Evolutionary conservation across 148 eudicot genomes (phyloP).

Genomic region (Dianthus caryophyllus): DNA sequence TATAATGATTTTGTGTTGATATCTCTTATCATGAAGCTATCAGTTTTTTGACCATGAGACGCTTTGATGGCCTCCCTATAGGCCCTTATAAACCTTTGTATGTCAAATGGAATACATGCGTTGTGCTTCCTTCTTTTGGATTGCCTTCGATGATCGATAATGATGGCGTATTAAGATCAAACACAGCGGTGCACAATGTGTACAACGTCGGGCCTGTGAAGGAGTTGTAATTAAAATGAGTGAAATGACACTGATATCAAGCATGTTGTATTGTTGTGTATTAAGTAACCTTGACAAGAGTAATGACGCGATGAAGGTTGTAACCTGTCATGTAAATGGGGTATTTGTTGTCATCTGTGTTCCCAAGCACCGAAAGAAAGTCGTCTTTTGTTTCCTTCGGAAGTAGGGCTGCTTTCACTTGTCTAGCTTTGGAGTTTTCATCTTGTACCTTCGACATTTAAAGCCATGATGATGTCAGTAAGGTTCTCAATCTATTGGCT

Average conservation of each 20-base stretch:
- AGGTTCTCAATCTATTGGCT: neutral
- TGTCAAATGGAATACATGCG: conserved; percentile 36
- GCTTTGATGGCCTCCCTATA: conserved; percentile 62
- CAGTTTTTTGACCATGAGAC: conserved; percentile 53
- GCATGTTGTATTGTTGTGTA: no score
- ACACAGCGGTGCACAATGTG: conserved; percentile 68
- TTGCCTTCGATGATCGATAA: conserved; percentile 58
- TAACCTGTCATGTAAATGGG: conserved; percentile 89
- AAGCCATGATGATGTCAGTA: conserved; percentile 7
- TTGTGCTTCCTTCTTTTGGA: conserved; percentile 42
- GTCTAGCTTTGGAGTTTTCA: conserved; percentile 70
- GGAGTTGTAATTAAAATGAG: conserved; percentile 3
- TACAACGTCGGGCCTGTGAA: conserved; percentile 58
- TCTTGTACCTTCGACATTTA: conserved; percentile 58
- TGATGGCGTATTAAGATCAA: conserved; percentile 56
- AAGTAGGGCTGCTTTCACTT: conserved; percentile 55
- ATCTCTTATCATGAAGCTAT: conserved; percentile 39
- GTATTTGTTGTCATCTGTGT: conserved; percentile 50
- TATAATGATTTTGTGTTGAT: neutral
- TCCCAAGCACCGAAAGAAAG: conserved; percentile 63
- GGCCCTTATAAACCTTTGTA: conserved; percentile 58
- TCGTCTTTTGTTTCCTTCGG: conserved; percentile 57
- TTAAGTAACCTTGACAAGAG: neutral
- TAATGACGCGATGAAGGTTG: conserved; percentile 5
- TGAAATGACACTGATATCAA: neutral